Conservation (phyloP, 139 green algal genomes). For the Zygnema circumcarinatum region DNA sequence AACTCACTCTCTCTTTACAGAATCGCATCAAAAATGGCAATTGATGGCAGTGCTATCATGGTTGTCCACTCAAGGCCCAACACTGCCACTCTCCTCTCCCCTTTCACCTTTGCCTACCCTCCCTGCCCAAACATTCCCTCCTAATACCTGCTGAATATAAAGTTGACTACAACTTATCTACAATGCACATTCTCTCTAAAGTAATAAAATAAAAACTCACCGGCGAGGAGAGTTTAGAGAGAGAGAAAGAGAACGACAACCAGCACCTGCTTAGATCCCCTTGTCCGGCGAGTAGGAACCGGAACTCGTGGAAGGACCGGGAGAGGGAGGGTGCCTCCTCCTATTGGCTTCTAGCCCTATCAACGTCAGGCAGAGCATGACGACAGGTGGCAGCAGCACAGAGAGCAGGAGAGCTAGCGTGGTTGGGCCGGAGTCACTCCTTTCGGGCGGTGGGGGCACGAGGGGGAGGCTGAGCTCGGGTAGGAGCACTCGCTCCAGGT, state of each 20-base stretch:
- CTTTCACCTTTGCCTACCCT: no score
- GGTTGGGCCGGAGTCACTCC: neutral
- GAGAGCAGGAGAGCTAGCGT: neutral
- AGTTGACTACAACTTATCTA: no score
- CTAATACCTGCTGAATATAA: no score
- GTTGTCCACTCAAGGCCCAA: no score
- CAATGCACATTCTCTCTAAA: no score
- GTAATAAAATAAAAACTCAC: no score
- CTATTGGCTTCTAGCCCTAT: neutral
- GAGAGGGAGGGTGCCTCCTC: neutral
- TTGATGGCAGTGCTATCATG: no score
- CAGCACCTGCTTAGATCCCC: neutral
- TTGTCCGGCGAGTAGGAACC: neutral
- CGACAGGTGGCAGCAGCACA: neutral
- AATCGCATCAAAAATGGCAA: no score
- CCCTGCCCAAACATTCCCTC: no score
- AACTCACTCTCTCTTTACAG: no score
- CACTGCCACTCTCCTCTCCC: no score
- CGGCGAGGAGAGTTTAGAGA: no score
- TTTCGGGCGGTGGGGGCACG: neutral
- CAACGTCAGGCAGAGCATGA: neutral
- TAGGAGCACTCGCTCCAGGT: constrained; percentile 9
- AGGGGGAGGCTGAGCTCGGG: neutral
- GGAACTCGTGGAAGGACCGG: neutral
- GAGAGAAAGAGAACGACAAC: neutral